Base-by-base conservation (phyloP, 2,329 filamentous ascomycete genomes). In the Colletotrichum sp. region DNA sequence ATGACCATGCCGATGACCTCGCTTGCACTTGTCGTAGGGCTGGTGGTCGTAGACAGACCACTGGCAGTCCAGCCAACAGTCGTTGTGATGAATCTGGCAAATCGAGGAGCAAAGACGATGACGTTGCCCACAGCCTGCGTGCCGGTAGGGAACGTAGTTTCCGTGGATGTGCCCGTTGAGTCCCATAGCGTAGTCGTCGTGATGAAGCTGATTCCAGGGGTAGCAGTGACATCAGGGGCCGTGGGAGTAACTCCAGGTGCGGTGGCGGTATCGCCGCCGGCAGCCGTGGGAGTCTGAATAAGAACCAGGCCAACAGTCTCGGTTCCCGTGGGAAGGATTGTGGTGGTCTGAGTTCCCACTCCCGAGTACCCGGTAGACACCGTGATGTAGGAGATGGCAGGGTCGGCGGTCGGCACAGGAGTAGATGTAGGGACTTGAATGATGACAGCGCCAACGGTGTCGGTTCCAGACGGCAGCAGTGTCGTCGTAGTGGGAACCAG, bases 211-310 rank as follows among this genome's bases (percentile, higher is more conserved):
- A 26, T 13, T 16, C 18, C n/a, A 12, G 71, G 55, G 6, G 12
- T 55, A 10, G 67, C 24, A 6, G 60, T 70, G 4, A n/a, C 32
- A 49, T 49, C 39, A 12, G 59, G 59, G 59, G 32, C 30, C 4
- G 52, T 34, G n/a, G 69, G 28, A 34, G 18, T 30, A 12, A n/a
- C 59, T 30, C 59, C 59, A 62, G 59, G 28, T 49, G 18, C 18
- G 39, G 39, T 49, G 1, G 39, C 39, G 39, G 39, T 49, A 49
- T 49, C 39, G 39, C 39, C 39, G 39, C 39, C 39, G 39, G 3
- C 18, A 30, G 59, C 28, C 59, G 60, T 72, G 18, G 73, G 73
- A 18, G 73, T 76, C 64, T 76, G 73, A 16, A 76, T 28, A 8
- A 76, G 16, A 10, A 76, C 70, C 6, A 76, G 63, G 10, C 69